These are phyloP conservation scores for Penicillium sp. DNA, from an alignment of 2,329 filamentous ascomycete genomes.

Conservation along the genomic window DNA sequence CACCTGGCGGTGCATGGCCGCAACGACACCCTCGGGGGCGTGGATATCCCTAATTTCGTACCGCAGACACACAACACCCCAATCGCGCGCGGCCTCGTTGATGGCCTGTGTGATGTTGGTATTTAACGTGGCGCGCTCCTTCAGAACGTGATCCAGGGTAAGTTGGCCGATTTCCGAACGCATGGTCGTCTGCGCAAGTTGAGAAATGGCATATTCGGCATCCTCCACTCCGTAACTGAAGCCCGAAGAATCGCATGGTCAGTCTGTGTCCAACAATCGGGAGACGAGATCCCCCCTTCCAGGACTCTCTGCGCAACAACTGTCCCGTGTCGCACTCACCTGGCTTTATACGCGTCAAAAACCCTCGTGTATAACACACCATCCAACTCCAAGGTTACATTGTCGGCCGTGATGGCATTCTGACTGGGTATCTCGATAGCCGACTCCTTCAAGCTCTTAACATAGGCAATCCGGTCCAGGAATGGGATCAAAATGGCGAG, in stretches of 20 bases:
- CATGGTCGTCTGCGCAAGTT: constrained; percentile 98
- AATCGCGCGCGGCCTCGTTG: constrained; percentile 93
- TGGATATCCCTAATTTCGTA: constrained; percentile 99
- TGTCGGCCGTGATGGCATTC: constrained; percentile 95
- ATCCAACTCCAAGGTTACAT: constrained; percentile 91
- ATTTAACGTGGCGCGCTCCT: constrained; percentile 92
- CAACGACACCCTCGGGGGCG: constrained; percentile 82
- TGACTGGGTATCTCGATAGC: constrained; percentile 96
- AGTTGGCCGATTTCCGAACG: constrained; percentile 95
- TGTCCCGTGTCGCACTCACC: constrained; percentile 44
- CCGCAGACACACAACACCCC: constrained; percentile 89
- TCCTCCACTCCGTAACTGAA: constrained; percentile 94
- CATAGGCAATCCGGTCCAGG: constrained; percentile 91
- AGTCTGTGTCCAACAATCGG: too few species aligned
- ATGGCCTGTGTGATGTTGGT: constrained; percentile 97
- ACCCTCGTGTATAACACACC: constrained; percentile 92
- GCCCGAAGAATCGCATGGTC: neutral
- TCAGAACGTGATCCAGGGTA: constrained; percentile 90
- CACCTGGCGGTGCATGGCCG: constrained; percentile 96
- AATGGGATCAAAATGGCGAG: constrained; percentile 82
- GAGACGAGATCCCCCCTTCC: too few species aligned
- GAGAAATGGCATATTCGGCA: constrained; percentile 95
- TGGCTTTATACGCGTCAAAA: constrained; percentile 96
- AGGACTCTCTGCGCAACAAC: too few species aligned
- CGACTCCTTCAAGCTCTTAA: constrained; percentile 91